phyloP scores from a whole-genome alignment of 257 asterid species.

The Galeopsis tetrahit region DNA sequence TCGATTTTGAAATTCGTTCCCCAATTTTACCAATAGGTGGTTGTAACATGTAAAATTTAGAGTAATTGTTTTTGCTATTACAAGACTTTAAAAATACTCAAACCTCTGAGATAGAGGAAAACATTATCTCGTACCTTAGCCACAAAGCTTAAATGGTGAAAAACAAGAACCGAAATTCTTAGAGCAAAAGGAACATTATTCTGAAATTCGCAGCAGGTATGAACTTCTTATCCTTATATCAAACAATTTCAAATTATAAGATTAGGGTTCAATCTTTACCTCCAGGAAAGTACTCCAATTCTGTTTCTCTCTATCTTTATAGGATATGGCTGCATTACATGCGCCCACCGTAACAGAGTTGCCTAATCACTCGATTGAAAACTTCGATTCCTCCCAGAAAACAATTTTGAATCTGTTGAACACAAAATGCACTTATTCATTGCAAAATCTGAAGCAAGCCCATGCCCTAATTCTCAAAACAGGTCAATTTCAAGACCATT shows the following conservation, averaged over 20 bases:
- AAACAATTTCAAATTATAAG: background rate
- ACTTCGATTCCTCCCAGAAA: slow-evolving; percentile 37
- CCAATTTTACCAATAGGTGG: no score
- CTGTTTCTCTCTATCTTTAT: background rate
- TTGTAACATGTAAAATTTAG: no score
- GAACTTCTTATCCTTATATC: background rate
- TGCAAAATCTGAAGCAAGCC: slow-evolving; percentile 44
- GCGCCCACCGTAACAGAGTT: slow-evolving; percentile 24
- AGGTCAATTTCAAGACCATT: slow-evolving; percentile 52
- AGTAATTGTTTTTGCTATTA: no score
- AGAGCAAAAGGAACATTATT: background rate
- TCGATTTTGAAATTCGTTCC: no score
- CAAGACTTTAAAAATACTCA: no score
- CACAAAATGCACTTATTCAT: slow-evolving; percentile 45
- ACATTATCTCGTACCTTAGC: slow-evolving; percentile 36
- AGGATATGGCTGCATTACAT: slow-evolving; percentile 31
- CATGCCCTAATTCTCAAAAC: slow-evolving; percentile 56
- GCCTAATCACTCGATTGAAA: slow-evolving; percentile 27
- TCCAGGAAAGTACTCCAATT: no score
- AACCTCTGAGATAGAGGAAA: slow-evolving; percentile 13
- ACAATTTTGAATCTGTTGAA: slow-evolving; percentile 46
- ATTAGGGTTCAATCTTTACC: background rate
- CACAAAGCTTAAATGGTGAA: slow-evolving; percentile 21
- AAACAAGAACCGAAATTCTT: background rate
- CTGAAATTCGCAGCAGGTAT: background rate